Evolutionary conservation across 2,329 filamentous ascomycete genomes (phyloP).

Genomic region (Emericellopsis cladophorae): DNA sequence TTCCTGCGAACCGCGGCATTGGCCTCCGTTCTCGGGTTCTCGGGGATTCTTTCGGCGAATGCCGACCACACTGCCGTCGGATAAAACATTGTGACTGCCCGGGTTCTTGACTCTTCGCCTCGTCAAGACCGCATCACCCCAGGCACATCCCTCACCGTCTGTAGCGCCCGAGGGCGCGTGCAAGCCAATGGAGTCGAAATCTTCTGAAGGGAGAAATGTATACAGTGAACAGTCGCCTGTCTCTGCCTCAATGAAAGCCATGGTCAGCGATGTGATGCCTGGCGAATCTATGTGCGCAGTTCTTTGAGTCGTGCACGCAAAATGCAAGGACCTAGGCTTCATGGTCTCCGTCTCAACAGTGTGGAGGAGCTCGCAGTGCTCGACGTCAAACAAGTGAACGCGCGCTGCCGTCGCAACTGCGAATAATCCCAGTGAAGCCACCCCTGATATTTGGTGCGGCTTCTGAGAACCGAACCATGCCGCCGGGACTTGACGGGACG

Average conservation of each 20-base stretch:
- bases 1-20: slow-evolving; percentile 3
- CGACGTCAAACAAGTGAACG: slow-evolving; percentile 43
- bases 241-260: slow-evolving; percentile 49
- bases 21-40: background rate
- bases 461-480: slow-evolving; percentile 28
- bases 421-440: slow-evolving; percentile 46
- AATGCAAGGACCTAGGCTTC: slow-evolving; percentile 45
- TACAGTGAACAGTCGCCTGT: slow-evolving; percentile 53
- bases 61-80: slow-evolving; percentile 49
- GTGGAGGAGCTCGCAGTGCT: slow-evolving; percentile 36
- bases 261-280: slow-evolving; percentile 48
- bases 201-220: slow-evolving; percentile 42
- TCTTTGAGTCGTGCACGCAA: slow-evolving; percentile 34
- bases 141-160: slow-evolving; percentile 32
- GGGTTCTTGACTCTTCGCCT: slow-evolving; percentile 45
- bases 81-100: slow-evolving; percentile 51
- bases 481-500: slow-evolving; percentile 17
- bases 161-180: slow-evolving; percentile 26
- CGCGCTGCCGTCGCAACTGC: slow-evolving; percentile 44
- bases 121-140: slow-evolving; percentile 36
- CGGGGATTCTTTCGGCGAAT: slow-evolving; percentile 32
- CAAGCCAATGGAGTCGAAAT: slow-evolving; percentile 44
- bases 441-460: slow-evolving; percentile 40
- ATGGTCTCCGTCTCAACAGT: slow-evolving; percentile 48
- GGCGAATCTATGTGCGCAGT: slow-evolving; percentile 6